Conservation (phyloP, 306 rosid genomes). For the Gastrolobium villosum region DNA sequence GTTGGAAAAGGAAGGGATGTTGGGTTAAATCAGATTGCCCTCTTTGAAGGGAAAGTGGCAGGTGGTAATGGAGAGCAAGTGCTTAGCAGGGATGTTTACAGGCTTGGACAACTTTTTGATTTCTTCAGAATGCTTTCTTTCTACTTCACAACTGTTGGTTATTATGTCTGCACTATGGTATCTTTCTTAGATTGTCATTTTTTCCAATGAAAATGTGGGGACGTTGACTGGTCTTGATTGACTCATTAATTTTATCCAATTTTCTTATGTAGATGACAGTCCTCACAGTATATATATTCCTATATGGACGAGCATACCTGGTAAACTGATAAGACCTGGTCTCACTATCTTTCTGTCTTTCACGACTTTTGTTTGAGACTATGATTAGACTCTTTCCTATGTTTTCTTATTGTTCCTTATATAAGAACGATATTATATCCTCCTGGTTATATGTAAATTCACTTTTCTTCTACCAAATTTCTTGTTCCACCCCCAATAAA, state of each 20-base stretch:
- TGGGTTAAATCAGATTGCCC: constrained; percentile 97
- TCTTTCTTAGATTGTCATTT: constrained; percentile 9
- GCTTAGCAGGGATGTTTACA: constrained; percentile 93
- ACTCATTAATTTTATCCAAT: constrained; percentile 40
- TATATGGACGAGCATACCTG: constrained; percentile 95
- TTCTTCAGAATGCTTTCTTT: constrained; percentile 97
- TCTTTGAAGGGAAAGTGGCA: constrained; percentile 98
- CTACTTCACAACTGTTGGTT: constrained; percentile 96
- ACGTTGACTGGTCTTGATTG: constrained; percentile 27
- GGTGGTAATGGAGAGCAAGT: constrained; percentile 99
- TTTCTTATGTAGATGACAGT: constrained; percentile 89
- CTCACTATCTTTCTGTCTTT: constrained; percentile 24
- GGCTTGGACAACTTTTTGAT: constrained; percentile 94
- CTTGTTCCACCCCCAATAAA: not conserved
- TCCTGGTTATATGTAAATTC: constrained; percentile 12
- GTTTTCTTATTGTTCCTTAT: not conserved
- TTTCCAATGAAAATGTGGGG: constrained; percentile 4
- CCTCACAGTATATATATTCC: constrained; percentile 86
- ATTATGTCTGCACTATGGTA: constrained; percentile 96
- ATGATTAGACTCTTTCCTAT: constrained; percentile 12
- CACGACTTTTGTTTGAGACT: not conserved
- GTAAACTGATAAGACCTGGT: constrained; percentile 55
- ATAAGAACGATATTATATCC: constrained; percentile 11
- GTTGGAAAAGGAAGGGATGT: constrained; percentile 99
- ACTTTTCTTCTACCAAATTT: not conserved